These are phyloP conservation scores for Alternaria postmessia DNA, from an alignment of 2,329 filamentous ascomycete species.

Conservation along the genomic window DNA sequence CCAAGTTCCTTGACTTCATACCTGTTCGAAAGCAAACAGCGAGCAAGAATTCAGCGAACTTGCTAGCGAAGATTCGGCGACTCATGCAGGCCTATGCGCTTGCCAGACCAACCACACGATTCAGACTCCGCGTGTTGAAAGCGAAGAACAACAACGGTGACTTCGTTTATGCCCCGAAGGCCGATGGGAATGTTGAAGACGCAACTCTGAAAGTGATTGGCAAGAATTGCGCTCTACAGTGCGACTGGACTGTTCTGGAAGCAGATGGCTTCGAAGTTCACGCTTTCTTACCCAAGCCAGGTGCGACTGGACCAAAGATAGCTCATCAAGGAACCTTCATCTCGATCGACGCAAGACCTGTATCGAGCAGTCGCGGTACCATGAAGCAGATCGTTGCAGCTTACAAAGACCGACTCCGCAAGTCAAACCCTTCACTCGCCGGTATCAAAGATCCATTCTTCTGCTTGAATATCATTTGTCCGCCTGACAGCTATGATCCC, in stretches of 20 bases:
- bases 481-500: constrained; percentile 70
- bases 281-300: constrained; percentile 65
- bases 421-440: constrained; percentile 27
- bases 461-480: constrained; percentile 69
- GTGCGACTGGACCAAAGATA: constrained; percentile 54
- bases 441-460: constrained; percentile 66
- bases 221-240: constrained; percentile 63
- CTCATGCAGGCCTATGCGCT: constrained; percentile 72
- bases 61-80: constrained; percentile 65
- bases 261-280: constrained; percentile 59
- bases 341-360: constrained; percentile 73
- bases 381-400: constrained; percentile 66
- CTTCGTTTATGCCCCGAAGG: constrained; percentile 70
- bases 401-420: constrained; percentile 62
- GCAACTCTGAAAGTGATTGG: constrained; percentile 70
- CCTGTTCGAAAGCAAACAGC: constrained; percentile 70
- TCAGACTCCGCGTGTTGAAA: constrained; percentile 68
- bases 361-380: constrained; percentile 64
- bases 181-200: constrained; percentile 61
- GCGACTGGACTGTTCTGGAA: constrained; percentile 54
- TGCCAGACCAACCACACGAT: constrained; percentile 68
- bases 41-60: constrained; percentile 66
- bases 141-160: constrained; percentile 59
- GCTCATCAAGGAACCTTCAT: constrained; percentile 62
- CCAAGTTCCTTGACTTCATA: constrained; percentile 65